Evolutionary conservation across 768 basidiomycete genomes (phyloP), one percentile per base, ranked within the genome.

Genomic region (Kwoniella bestiolae): DNA sequence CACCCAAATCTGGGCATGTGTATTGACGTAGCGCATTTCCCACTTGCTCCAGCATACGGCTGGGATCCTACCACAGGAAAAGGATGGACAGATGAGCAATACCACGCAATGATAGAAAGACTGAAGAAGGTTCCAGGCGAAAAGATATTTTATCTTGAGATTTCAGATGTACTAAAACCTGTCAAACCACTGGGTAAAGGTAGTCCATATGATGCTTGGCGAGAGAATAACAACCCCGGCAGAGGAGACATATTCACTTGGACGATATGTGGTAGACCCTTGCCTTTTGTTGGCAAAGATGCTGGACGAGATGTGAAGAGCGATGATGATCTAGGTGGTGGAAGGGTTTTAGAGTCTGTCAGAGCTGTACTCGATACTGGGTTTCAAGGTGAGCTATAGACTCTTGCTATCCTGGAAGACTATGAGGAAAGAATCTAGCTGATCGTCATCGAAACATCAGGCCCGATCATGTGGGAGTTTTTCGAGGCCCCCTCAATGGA

Each of bases 131-230:
- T 73, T 11, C 65, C 70, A 3, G 55, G 55, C 2, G 69, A 73
- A 4, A 76, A 76, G 64, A 78, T 78, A 62, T 67, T 59, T 62
- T 76, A 71, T 61, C 57, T 71, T 31, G 59, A 74, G 57, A 67
- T 78, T 46, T 73, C 71, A 6, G 74, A 75, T n/a, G 34, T 52
- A 5, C 47, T 66, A 7, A 2, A 52, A 31, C 65, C 65, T 2
- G 46, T 52, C 12, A 21, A 21, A 8, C 65, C 65, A 14, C 32
- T 66, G 11, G 51, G 56, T 23, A 28, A 66, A 34, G 65, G 65
- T 41, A 53, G 49, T 29, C 8, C 31, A 8, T 60, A 53, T 32
- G 65, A 66, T 38, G 59, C 25, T 1, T 66, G 57, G 51, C 34
- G 34, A 35, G 34, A 35, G 34, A 35, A 35, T 5, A 35, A 35